Conservation (phyloP, 768 basidiomycete genomes). For the Strobilomyces confusus region DNA sequence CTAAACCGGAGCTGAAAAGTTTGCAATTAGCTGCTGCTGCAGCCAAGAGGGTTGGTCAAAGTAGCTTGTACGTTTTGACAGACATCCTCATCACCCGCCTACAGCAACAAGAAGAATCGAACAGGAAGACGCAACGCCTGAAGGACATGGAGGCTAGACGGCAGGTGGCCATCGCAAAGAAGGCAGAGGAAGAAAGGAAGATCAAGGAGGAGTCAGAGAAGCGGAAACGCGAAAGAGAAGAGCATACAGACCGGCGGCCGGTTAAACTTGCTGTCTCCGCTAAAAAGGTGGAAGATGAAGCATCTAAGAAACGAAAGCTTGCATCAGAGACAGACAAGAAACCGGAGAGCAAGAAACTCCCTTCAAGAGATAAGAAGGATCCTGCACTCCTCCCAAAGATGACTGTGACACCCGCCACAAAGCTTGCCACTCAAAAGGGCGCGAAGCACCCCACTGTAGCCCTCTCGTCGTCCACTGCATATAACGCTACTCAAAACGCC, state of each 20-base stretch:
- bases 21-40: constrained; percentile 77
- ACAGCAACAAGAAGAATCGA: constrained; percentile 87
- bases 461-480: constrained; percentile 36
- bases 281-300: constrained; percentile 78
- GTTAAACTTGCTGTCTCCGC: constrained; percentile 40
- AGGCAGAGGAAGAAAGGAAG: constrained; percentile 78
- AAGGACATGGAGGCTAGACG: constrained; percentile 83
- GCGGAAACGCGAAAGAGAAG: constrained; percentile 79
- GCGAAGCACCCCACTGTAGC: constrained; percentile 30
- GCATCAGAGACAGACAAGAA: constrained; percentile 52
- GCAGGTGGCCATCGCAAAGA: constrained; percentile 65
- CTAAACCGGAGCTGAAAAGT: constrained; percentile 74
- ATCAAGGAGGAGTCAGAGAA: constrained; percentile 70
- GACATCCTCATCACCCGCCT: constrained; percentile 4
- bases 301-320: constrained; percentile 67
- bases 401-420: constrained; percentile 23
- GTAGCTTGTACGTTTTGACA: not conserved
- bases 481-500: constrained; percentile 37
- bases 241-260: constrained; percentile 65
- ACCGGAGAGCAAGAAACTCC: constrained; percentile 54
- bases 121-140: constrained; percentile 68
- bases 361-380: constrained; percentile 52
- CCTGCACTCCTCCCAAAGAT: constrained; percentile 24
- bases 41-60: constrained; percentile 75
- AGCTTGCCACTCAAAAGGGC: constrained; percentile 33